Evolutionary conservation across 129 eudicot species (phyloP).

Genomic region (Flaveria brownii): DNA sequence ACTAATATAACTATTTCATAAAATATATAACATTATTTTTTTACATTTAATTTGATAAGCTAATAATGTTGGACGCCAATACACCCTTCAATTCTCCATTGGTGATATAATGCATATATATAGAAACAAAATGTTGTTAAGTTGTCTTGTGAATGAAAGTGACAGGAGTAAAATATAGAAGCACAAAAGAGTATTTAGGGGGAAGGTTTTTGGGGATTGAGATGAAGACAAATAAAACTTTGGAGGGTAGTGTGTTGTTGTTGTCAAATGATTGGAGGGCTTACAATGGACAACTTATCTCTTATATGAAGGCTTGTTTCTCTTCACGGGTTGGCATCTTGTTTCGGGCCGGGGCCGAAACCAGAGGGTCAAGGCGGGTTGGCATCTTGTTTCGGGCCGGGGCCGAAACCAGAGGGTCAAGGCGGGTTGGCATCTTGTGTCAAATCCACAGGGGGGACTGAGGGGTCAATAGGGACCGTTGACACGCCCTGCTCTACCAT

Average conservation of each 20-base stretch:
- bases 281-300: background rate
- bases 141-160: slow-evolving; percentile 25
- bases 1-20: background rate
- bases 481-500: too few relatives aligned
- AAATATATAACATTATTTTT: background rate
- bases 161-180: background rate
- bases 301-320: slow-evolving; percentile 5
- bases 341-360: background rate
- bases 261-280: slow-evolving; percentile 11
- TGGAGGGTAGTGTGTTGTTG: slow-evolving; percentile 18
- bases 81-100: background rate
- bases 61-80: slow-evolving; percentile 1
- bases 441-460: too few relatives aligned
- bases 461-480: too few relatives aligned
- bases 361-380: too few relatives aligned
- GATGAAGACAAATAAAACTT: slow-evolving; percentile 18
- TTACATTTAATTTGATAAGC: background rate
- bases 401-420: too few relatives aligned
- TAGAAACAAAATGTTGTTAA: background rate
- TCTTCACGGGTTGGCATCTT: background rate
- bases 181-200: slow-evolving; percentile 11
- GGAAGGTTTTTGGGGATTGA: slow-evolving; percentile 27
- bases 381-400: too few relatives aligned
- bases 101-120: background rate
- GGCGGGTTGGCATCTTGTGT: too few relatives aligned